Evolutionary conservation across 2,329 filamentous ascomycete species (phyloP), one percentile per base, ranked within the genome.

Genomic region (Hypoxylon sp.): DNA sequence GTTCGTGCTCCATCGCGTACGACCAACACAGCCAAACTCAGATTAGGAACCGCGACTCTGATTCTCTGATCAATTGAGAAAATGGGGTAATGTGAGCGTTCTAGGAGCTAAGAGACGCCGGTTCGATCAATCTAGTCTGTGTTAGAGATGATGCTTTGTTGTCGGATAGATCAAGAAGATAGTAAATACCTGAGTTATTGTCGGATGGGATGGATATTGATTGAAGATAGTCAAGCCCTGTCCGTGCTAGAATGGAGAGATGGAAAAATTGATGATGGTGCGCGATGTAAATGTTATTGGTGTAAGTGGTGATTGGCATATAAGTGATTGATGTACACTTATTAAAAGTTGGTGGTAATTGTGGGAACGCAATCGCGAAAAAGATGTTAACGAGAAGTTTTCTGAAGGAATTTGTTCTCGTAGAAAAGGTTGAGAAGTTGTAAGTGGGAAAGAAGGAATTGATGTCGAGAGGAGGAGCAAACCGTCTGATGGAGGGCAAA

Each of bases 141-240:
- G 19, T 15, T n/a, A 35, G 39, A 47, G 29, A 56, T 4, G 27
- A 47, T 8, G 8, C 31, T 47, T 47, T 13, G 39, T n/a, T 56
- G 17, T 54, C 6, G 27, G 27, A 47, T 6, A 44, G 19, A 29
- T 24, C 29, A 19, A 19, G 29, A 39, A 47, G 54, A 47, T 35
- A 19, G 39, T 19, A 44, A 44, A 11, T 44, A 44, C 39, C 39
- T 44, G 11, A 44, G 10, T 21, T 11, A 8, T 44, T 11, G 54
- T 55, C n/a, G 29, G 13, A 44, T 15, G 54, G 24, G 24, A 56
- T 46, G 19, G 29, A 32, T 56, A 24, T 55, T 27, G n/a, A 21
- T 29, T 46, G 6, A 29, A 46, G 24, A 46, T 24, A n/a, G 17
- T n/a, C 29, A 29, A 21, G 15, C 24, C 31, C 15, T 46, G 19